A percentile compares a stretch with the other conserved stretches of the same genome.
Conservation (phyloP, 495 filamentous ascomycete species). For the Symbiotaphrina buchneri region DNA sequence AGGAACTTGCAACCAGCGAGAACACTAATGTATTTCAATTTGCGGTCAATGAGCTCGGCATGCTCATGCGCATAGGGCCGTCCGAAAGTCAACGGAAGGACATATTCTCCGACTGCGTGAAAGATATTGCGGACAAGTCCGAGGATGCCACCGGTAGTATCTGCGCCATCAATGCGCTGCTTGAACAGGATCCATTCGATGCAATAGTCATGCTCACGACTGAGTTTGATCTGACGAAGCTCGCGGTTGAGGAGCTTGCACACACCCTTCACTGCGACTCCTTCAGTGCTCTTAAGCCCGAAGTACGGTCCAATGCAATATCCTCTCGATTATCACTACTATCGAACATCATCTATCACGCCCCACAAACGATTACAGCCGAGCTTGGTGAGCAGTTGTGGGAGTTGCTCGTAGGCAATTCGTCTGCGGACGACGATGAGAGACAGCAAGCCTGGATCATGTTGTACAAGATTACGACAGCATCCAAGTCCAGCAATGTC, state of each 20-base stretch:
- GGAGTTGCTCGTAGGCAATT: slow-evolving; percentile 39
- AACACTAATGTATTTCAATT: slow-evolving; percentile 25
- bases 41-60: slow-evolving; percentile 27
- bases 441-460: slow-evolving; percentile 43
- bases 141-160: slow-evolving; percentile 43
- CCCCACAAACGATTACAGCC: slow-evolving; percentile 32
- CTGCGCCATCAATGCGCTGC: slow-evolving; percentile 37
- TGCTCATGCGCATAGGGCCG: slow-evolving; percentile 12
- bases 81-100: slow-evolving; percentile 14
- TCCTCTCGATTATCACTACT: slow-evolving; percentile 34
- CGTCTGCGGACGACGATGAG: slow-evolving; percentile 27
- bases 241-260: slow-evolving; percentile 27
- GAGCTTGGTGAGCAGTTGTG: slow-evolving; percentile 41
- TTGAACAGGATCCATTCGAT: slow-evolving; percentile 22
- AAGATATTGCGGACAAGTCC: slow-evolving; percentile 21
- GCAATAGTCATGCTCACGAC: slow-evolving; percentile 27
- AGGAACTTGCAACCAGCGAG: slow-evolving; percentile 17
- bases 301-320: slow-evolving; percentile 3
- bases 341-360: slow-evolving; percentile 27
- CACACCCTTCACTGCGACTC: slow-evolving; percentile 7
- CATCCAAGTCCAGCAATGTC: slow-evolving; percentile 22
- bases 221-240: slow-evolving; percentile 26
- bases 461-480: slow-evolving; percentile 26
- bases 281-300: neutral
- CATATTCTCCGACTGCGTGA: slow-evolving; percentile 19